Percentiles rank a stretch among this genome's conserved stretches.
These are phyloP conservation scores for Podaxis rugospora DNA, from an alignment of 768 basidiomycete species.

Conservation along the genomic window DNA sequence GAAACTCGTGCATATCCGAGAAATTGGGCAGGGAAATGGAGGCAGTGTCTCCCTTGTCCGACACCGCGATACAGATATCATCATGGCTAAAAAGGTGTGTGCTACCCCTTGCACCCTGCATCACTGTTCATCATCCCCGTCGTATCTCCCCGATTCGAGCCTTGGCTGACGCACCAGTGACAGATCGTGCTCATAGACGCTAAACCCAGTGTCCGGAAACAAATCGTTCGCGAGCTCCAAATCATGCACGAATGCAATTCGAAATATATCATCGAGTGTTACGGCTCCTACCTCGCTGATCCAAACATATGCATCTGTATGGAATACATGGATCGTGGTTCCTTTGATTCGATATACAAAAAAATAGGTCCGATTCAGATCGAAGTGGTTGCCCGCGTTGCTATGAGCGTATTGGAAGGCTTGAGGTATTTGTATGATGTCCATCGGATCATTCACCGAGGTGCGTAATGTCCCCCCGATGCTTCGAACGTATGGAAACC, in stretches of 20 bases:
- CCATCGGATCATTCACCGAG: slow-evolving; percentile 97
- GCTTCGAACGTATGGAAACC: neutral
- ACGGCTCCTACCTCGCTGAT: slow-evolving; percentile 92
- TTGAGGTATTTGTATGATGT: slow-evolving; percentile 96
- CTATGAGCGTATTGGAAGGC: slow-evolving; percentile 89
- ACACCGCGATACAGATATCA: slow-evolving; percentile 82
- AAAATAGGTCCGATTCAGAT: slow-evolving; percentile 89
- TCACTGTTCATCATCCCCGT: neutral
- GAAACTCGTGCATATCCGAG: slow-evolving; percentile 85
- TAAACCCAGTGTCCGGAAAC: slow-evolving; percentile 92
- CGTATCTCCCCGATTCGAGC: neutral
- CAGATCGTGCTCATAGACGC: slow-evolving; percentile 95
- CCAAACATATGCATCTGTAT: slow-evolving; percentile 99
- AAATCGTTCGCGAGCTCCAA: slow-evolving; percentile 95
- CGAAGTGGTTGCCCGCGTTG: slow-evolving; percentile 90
- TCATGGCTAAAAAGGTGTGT: slow-evolving; percentile 98
- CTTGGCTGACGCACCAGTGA: neutral
- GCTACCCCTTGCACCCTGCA: neutral
- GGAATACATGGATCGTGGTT: slow-evolving; percentile 94
- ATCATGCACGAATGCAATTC: slow-evolving; percentile 99
- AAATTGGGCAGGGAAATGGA: slow-evolving; percentile 95
- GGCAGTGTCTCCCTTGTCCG: slow-evolving; percentile 96
- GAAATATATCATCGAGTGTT: slow-evolving; percentile 93
- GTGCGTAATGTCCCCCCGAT: slow-evolving; percentile 37
- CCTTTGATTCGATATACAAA: slow-evolving; percentile 93